Evolutionary conservation across 179 eudicot genomes (phyloP).

Genomic region (Actinidia polygama): DNA sequence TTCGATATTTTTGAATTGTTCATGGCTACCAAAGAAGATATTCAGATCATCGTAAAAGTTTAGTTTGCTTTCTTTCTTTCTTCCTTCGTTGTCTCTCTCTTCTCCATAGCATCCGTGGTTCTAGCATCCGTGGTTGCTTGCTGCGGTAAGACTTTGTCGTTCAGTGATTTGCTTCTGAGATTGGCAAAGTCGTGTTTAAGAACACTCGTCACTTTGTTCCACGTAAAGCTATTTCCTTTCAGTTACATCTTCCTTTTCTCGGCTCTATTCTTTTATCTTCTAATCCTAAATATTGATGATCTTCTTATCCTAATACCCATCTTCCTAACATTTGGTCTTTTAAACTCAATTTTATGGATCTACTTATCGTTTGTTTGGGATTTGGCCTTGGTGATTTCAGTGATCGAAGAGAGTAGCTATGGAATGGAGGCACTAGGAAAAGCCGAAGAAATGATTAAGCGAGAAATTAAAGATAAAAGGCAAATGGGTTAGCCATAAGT

Average conservation of each 20-base stretch:
- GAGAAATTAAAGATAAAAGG: too few relatives aligned
- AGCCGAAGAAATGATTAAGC: constrained; percentile 31
- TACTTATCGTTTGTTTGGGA: constrained; percentile 25
- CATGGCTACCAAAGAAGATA: constrained; percentile 3
- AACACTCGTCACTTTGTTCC: constrained; percentile 22
- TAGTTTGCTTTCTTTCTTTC: neutral
- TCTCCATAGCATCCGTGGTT: constrained; percentile 14
- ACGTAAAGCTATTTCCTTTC: neutral
- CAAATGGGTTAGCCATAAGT: constrained; percentile 28
- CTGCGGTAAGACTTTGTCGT: neutral
- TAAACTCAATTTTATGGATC: neutral
- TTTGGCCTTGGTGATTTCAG: constrained; percentile 27
- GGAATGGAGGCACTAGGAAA: constrained; percentile 33
- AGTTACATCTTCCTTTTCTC: constrained; percentile 1
- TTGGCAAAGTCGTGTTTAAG: constrained; percentile 13
- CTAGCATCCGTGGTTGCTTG: constrained; percentile 12
- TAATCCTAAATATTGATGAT: neutral
- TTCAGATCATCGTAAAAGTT: neutral
- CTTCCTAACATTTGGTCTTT: neutral
- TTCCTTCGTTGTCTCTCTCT: neutral
- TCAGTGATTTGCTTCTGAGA: constrained; percentile 13
- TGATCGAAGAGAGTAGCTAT: constrained; percentile 29
- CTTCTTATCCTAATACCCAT: neutral
- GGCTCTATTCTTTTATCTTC: neutral
- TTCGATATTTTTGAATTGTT: neutral